These are phyloP conservation scores for Lactuca sativa DNA, from an alignment of 129 eudicot species.

Conservation along the genomic window DNA sequence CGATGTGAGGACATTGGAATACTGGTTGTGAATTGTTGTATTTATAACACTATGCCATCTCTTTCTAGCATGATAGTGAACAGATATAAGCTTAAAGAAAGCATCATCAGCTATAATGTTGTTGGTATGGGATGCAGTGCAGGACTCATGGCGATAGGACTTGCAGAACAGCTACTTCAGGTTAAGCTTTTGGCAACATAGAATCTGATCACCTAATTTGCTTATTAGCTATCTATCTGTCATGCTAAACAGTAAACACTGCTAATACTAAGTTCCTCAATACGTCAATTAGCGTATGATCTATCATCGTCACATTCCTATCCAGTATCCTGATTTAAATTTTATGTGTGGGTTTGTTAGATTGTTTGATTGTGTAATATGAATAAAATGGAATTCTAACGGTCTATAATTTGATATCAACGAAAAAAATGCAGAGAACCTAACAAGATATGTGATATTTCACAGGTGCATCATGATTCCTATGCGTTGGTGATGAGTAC, in stretches of 20 bases:
- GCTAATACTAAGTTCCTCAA: neutral
- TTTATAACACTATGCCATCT: conserved; percentile 52
- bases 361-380: neutral
- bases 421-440: neutral
- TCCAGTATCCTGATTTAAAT: neutral
- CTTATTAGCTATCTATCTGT: neutral
- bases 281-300: neutral
- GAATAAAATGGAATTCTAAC: neutral
- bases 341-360: neutral
- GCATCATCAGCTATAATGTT: conserved; percentile 48
- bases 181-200: conserved; percentile 22
- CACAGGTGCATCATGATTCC: conserved; percentile 47
- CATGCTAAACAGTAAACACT: neutral
- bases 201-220: neutral
- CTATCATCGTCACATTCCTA: neutral
- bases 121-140: conserved; percentile 82
- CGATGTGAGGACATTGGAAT: conserved; percentile 48
- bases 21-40: conserved; percentile 47
- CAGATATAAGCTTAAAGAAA: conserved; percentile 50
- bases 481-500: conserved; percentile 64
- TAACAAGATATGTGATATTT: neutral
- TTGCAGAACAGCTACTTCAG: conserved; percentile 63
- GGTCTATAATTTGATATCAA: neutral
- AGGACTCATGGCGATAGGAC: conserved; percentile 51
- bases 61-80: conserved; percentile 54